phyloP scores from a whole-genome alignment of 805 yeast genomes.

The Ogataea angusta region DNA sequence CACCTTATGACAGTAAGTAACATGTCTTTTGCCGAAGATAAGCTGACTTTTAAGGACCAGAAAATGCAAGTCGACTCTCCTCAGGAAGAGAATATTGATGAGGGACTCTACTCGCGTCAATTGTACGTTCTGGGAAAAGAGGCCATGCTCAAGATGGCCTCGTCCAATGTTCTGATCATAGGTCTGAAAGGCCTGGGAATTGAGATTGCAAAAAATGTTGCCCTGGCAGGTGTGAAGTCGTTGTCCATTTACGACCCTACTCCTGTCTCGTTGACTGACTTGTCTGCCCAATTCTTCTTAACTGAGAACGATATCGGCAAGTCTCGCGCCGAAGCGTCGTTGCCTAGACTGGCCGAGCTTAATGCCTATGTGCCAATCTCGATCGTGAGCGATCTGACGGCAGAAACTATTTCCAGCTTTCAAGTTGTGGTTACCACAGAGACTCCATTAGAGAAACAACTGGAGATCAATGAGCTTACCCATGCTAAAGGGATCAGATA shows the following conservation, averaged over 20 bases:
- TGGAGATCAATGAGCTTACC: slow-evolving; percentile 70
- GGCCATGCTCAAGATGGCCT: slow-evolving; percentile 96
- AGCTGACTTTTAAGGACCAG: slow-evolving; percentile 25
- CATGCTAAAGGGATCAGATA: slow-evolving; percentile 73
- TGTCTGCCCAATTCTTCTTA: slow-evolving; percentile 88
- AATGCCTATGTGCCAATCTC: slow-evolving; percentile 88
- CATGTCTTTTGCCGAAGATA: not conserved
- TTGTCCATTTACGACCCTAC: slow-evolving; percentile 80
- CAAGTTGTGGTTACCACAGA: slow-evolving; percentile 88
- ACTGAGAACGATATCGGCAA: slow-evolving; percentile 69
- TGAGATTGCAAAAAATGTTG: slow-evolving; percentile 95
- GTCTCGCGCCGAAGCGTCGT: slow-evolving; percentile 71
- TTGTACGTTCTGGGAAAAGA: slow-evolving; percentile 95
- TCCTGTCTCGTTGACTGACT: slow-evolving; percentile 61
- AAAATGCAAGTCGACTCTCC: slow-evolving; percentile 44
- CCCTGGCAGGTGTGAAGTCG: slow-evolving; percentile 95
- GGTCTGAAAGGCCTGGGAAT: slow-evolving; percentile 93
- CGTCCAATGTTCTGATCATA: slow-evolving; percentile 84
- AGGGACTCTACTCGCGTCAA: slow-evolving; percentile 93
- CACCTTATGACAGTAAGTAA: slow-evolving; percentile 7
- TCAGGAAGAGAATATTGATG: slow-evolving; percentile 64
- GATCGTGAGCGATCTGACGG: slow-evolving; percentile 54
- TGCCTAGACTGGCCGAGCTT: slow-evolving; percentile 69
- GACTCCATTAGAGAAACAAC: slow-evolving; percentile 65
- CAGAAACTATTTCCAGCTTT: slow-evolving; percentile 51